Conservation (phyloP, 495 filamentous ascomycete genomes). For the Penicillium soppii region DNA sequence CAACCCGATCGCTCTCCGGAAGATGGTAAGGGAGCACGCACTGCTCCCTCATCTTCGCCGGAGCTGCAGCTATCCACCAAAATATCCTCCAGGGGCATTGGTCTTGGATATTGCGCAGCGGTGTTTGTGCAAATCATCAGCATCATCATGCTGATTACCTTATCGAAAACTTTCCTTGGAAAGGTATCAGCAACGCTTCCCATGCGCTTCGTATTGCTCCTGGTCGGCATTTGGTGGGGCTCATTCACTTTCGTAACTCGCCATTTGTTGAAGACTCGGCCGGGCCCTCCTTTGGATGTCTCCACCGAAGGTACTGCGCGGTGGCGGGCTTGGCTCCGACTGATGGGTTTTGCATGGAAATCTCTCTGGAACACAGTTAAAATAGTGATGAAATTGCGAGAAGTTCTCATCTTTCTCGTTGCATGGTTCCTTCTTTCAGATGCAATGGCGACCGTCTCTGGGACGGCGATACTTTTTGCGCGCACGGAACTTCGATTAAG, state of each 20-base stretch:
- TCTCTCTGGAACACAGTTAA: conserved; percentile 74
- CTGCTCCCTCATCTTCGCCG: conserved; percentile 44
- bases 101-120: conserved; percentile 76
- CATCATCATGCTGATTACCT: conserved; percentile 64
- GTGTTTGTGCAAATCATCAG: conserved; percentile 73
- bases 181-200: conserved; percentile 41
- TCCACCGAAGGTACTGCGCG: conserved; percentile 11
- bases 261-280: conserved; percentile 79
- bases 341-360: conserved; percentile 76
- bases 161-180: conserved; percentile 59
- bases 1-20: conserved; percentile 7
- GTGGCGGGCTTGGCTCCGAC: conserved; percentile 41
- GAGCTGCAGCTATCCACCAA: conserved; percentile 73
- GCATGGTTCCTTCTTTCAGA: conserved; percentile 91
- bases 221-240: conserved; percentile 88
- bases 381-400: conserved; percentile 69
- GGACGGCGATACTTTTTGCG: conserved; percentile 88
- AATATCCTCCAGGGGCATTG: conserved; percentile 79
- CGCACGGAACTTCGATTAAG: conserved; percentile 84
- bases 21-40: conserved; percentile 5
- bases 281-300: conserved; percentile 67
- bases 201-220: conserved; percentile 72
- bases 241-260: conserved; percentile 77
- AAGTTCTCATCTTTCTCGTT: conserved; percentile 77
- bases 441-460: conserved; percentile 84